Evolutionary conservation across 495 filamentous ascomycete species (phyloP).

Genomic region (Penicillium waksmanii): DNA sequence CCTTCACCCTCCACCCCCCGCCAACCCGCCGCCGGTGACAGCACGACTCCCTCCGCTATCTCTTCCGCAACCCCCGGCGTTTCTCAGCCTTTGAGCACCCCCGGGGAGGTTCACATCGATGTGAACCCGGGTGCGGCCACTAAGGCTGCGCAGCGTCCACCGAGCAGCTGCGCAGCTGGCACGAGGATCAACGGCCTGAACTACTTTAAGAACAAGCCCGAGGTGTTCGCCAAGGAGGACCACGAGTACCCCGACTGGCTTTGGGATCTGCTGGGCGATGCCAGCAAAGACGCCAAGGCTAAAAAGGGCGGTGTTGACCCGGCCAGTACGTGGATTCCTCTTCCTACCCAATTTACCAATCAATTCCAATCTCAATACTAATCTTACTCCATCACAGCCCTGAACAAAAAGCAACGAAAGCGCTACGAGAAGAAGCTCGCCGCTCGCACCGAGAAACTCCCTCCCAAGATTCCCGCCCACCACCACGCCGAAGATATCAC

Average conservation of each 20-base stretch:
- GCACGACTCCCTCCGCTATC: constrained; percentile 45
- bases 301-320: constrained; percentile 47
- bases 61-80: constrained; percentile 49
- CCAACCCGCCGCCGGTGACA: constrained; percentile 45
- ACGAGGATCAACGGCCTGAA: constrained; percentile 79
- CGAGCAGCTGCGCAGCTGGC: constrained; percentile 66
- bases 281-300: constrained; percentile 36
- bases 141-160: constrained; percentile 34
- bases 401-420: constrained; percentile 64
- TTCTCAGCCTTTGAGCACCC: constrained; percentile 51
- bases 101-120: constrained; percentile 38
- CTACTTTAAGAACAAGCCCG: constrained; percentile 81
- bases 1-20: constrained; percentile 56
- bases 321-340: constrained; percentile 61
- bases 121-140: constrained; percentile 30
- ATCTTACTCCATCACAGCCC: constrained; percentile 27
- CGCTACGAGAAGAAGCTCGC: constrained; percentile 66
- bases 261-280: constrained; percentile 72
- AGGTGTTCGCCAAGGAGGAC: constrained; percentile 75
- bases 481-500: constrained; percentile 87
- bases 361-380: constrained; percentile 4
- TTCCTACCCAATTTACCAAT: background rate
- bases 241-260: constrained; percentile 90
- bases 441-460: constrained; percentile 63
- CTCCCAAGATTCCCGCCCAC: constrained; percentile 78